Percentiles rank a stretch among this genome's conserved stretches.
phyloP scores from a whole-genome alignment of 2,329 filamentous ascomycete genomes.

The Paradendryphiella salina region DNA sequence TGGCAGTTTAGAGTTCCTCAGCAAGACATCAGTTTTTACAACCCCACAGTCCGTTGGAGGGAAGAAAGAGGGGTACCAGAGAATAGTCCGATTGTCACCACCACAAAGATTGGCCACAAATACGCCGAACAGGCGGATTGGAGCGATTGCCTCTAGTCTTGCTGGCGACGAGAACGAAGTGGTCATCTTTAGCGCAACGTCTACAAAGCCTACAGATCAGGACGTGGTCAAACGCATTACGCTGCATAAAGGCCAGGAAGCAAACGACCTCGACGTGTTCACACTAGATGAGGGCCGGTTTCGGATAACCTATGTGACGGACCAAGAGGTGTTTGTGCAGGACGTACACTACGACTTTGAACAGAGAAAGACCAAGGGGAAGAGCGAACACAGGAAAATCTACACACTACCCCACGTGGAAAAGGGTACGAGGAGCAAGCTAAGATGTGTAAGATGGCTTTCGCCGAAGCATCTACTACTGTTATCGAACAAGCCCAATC shows the following conservation, averaged over 20 bases:
- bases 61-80: constrained; percentile 63
- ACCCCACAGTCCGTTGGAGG: constrained; percentile 41
- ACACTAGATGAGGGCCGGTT: constrained; percentile 66
- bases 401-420: constrained; percentile 39
- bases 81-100: constrained; percentile 61
- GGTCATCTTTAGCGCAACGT: constrained; percentile 73
- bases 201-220: constrained; percentile 50
- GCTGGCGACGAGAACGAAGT: constrained; percentile 73
- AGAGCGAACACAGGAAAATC: constrained; percentile 32
- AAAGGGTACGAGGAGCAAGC: constrained; percentile 53
- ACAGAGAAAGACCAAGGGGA: constrained; percentile 45
- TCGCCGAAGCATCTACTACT: constrained; percentile 58
- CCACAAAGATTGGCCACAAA: constrained; percentile 51
- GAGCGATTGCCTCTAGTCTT: constrained; percentile 77
- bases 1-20: constrained; percentile 52
- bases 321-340: constrained; percentile 72
- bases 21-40: constrained; percentile 58
- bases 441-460: constrained; percentile 61
- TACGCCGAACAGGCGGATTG: constrained; percentile 64
- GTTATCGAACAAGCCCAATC: constrained; percentile 59
- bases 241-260: constrained; percentile 58
- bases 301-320: constrained; percentile 76
- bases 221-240: constrained; percentile 60
- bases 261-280: constrained; percentile 70
- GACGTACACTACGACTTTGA: constrained; percentile 58